Evolutionary conservation across 257 asterid genomes (phyloP), one percentile per base, ranked within the genome.

Genomic region (Marsdenia floribunda): DNA sequence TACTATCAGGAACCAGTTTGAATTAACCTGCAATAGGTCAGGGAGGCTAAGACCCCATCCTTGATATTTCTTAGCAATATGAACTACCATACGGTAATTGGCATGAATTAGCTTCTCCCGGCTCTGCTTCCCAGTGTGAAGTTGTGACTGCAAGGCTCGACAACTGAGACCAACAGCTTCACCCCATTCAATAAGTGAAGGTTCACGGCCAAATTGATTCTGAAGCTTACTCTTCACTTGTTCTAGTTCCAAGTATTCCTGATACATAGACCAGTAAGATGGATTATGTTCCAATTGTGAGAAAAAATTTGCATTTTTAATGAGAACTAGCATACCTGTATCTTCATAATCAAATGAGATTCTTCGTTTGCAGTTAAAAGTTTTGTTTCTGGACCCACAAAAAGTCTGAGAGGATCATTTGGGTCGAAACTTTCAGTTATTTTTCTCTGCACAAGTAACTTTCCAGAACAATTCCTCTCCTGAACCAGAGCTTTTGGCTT

Each of bases 81-180:
- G 95, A 79, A 90, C 92, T 80, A 93, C 98, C 97, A 93, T 71
- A 16, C 96, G 96, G 73, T 86, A 86, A 85, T 93, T 91, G 86
- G 97, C 93, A 82, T 85, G 87, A 73, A 93, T 90, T 80, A 93
- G 79, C 88, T 84, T 91, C 66, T 91, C 96, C 46, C 97, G 90
- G 81, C 98, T 89, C 73, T 57, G 77, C 69, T 85, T 82, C 57
- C 96, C 97, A 55, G 64, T 35, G 80, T 78, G 85, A 84, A 91
- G 81, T 81, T 83, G 86, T 37, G 87, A 86, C 83, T 83, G 83
- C 83, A 93, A 85, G 68, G 74, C 84, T 73, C 69, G 92, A 82
- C 83, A 82, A 73, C 90, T 85, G 55, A 86, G 78, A 70, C 96
- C 96, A 68, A 75, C 83, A 35, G 95, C 95, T 53, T 83, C 87